A percentile compares a stretch with the other conserved stretches of the same genome.
Evolutionary conservation across 2,329 filamentous ascomycete species (phyloP).

Genomic region (Lojkania enalia): DNA sequence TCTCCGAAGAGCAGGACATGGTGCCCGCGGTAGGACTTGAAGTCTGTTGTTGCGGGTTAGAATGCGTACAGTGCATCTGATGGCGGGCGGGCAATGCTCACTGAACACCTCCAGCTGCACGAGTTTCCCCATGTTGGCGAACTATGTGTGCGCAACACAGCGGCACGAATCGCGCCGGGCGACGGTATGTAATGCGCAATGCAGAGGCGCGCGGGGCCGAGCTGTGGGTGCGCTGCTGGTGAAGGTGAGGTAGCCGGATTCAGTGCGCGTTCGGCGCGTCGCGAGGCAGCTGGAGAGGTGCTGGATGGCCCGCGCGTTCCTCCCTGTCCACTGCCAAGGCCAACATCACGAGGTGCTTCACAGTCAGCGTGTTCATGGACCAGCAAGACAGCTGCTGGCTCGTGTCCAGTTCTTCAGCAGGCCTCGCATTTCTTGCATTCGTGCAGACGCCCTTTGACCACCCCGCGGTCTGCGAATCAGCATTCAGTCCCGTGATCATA

Average conservation of each 20-base stretch:
- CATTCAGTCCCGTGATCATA: too few species aligned
- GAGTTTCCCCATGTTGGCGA: conserved; percentile 83
- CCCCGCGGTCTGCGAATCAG: too few species aligned
- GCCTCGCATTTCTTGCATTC: too few species aligned
- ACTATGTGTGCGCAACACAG: not conserved
- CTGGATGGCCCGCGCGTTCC: not conserved
- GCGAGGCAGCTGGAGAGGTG: not conserved
- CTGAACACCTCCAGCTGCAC: conserved; percentile 93
- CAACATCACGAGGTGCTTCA: conserved; percentile 1
- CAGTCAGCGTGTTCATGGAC: too few species aligned
- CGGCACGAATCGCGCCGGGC: not conserved
- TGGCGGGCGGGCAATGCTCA: conserved; percentile 52
- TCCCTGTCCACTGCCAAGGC: not conserved
- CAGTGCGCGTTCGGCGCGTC: not conserved
- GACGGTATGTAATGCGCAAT: not conserved
- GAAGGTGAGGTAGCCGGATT: not conserved
- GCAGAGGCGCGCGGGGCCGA: conserved; percentile 1
- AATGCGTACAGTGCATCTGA: conserved; percentile 11
- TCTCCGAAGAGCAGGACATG: conserved; percentile 94
- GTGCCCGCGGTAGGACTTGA: conserved; percentile 99
- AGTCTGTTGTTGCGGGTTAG: conserved; percentile 63
- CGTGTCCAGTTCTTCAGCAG: too few species aligned
- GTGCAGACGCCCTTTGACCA: too few species aligned
- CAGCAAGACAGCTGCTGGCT: too few species aligned
- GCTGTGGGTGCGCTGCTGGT: not conserved